Evolutionary conservation across 495 filamentous ascomycete species (phyloP), one percentile per base, ranked within the genome.

Genomic region (Penicillium pulvis): DNA sequence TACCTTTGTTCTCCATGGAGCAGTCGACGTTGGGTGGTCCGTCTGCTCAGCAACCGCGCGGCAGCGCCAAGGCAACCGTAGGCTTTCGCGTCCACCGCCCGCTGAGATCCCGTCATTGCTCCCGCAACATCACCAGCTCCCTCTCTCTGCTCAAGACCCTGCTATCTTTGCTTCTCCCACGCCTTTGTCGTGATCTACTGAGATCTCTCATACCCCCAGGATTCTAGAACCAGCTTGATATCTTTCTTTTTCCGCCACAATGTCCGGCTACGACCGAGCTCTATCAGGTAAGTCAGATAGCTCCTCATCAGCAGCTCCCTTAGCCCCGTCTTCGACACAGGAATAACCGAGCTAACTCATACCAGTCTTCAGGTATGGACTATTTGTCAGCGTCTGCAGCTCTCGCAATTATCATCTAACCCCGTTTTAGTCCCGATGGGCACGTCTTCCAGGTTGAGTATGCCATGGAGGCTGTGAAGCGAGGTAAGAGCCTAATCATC

Each of bases 381-480:
- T 43, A 16, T 49, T 28, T 9, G 17, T 31, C 4, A 23, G 0
- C 17, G 28, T 43, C 53, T 72, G 17, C 43, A 69, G 64, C 58
- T 68, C 36, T 35, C 6, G 28, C 11, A 57, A 19, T 47, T 20
- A n/a, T 56, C 60, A n/a, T 57, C 63, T 71, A 66, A 77, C 64
- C 48, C 51, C 23, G 60, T 50, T 69, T 67, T 64, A 97, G 93
- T 81, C 94, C 94, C 63, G 94, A 98, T 79, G 94, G 94, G 75
- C 94, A 98, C 80, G 93, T 98, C 65, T 98, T 98, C 82, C 94
- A 98, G 75, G 94, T 98, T 67, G 94, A 98, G 82, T 98, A 98
- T 83, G 94, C 94, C 56, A 89, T 96, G 60, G 94, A 98, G 82
- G 94, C 94, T 55, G 94, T 98, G 57, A 98, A 98, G 80, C 79